Evolutionary conservation across 306 rosid species (phyloP).

Genomic region (Inga oerstediana): DNA sequence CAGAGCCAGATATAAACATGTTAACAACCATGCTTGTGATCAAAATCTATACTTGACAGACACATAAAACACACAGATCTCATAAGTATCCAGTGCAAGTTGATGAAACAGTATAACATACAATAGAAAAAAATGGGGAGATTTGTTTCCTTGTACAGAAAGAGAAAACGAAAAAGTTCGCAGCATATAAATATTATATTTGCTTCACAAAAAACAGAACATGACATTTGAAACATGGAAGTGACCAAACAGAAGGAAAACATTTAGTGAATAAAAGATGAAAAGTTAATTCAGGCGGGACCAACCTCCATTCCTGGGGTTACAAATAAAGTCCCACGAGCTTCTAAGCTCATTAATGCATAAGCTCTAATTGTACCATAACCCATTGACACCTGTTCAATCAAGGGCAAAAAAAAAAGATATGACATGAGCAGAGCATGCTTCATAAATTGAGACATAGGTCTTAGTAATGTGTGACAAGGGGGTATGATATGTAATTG

Average conservation of each 20-base stretch:
- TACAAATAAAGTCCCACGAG: slow-evolving; percentile 94
- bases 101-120: slow-evolving; percentile 17
- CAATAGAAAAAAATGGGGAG: not conserved
- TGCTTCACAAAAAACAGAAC: slow-evolving; percentile 13
- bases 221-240: not conserved
- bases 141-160: not conserved
- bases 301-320: slow-evolving; percentile 92
- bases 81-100: slow-evolving; percentile 8
- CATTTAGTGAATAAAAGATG: slow-evolving; percentile 3
- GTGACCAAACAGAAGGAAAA: slow-evolving; percentile 18
- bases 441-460: slow-evolving; percentile 22
- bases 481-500: no score
- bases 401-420: slow-evolving; percentile 2
- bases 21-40: not conserved
- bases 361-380: slow-evolving; percentile 77
- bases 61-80: not conserved
- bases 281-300: slow-evolving; percentile 15
- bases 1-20: not conserved
- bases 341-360: slow-evolving; percentile 86
- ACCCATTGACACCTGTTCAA: slow-evolving; percentile 87
- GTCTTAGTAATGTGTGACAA: not conserved
- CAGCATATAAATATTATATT: slow-evolving; percentile 3
- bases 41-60: slow-evolving; percentile 10
- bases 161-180: not conserved
- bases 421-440: not conserved